Evolutionary conservation across 495 filamentous ascomycete genomes (phyloP).

Genomic region (Wilcoxina mikolae): DNA sequence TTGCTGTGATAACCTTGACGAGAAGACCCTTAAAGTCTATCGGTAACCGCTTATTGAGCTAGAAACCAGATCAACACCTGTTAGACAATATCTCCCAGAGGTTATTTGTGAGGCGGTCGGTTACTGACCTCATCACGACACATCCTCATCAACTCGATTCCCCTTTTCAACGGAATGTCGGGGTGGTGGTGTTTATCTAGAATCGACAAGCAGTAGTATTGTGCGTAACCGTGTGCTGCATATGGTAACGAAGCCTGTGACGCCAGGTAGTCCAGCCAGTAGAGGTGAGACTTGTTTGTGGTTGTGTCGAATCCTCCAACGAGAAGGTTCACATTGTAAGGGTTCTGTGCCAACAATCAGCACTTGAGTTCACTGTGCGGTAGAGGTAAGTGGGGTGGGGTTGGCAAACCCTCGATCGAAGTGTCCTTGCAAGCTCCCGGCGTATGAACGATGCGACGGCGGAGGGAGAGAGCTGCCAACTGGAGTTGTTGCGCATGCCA

Average conservation of each 20-base stretch:
- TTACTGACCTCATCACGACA: slow-evolving; percentile 65
- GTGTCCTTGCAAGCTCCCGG: slow-evolving; percentile 71
- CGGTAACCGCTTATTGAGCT: slow-evolving; percentile 68
- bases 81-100: not conserved
- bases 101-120: not conserved
- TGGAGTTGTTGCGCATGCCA: slow-evolving; percentile 89
- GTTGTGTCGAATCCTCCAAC: slow-evolving; percentile 84
- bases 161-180: slow-evolving; percentile 72
- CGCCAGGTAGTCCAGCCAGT: slow-evolving; percentile 96
- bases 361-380: not conserved
- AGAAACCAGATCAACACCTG: slow-evolving; percentile 7
- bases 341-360: slow-evolving; percentile 36
- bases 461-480: slow-evolving; percentile 56
- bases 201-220: slow-evolving; percentile 70
- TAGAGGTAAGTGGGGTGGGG: not conserved
- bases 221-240: slow-evolving; percentile 93
- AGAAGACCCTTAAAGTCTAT: slow-evolving; percentile 94
- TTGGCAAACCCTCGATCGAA: slow-evolving; percentile 53
- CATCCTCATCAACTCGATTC: slow-evolving; percentile 68
- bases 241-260: slow-evolving; percentile 77
- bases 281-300: slow-evolving; percentile 70
- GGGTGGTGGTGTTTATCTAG: slow-evolving; percentile 97
- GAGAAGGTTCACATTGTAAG: slow-evolving; percentile 90
- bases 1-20: slow-evolving; percentile 87
- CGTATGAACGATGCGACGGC: slow-evolving; percentile 86